These are phyloP conservation scores for Pluteus cervinus DNA, from an alignment of 768 basidiomycete species.

Conservation along the genomic window DNA sequence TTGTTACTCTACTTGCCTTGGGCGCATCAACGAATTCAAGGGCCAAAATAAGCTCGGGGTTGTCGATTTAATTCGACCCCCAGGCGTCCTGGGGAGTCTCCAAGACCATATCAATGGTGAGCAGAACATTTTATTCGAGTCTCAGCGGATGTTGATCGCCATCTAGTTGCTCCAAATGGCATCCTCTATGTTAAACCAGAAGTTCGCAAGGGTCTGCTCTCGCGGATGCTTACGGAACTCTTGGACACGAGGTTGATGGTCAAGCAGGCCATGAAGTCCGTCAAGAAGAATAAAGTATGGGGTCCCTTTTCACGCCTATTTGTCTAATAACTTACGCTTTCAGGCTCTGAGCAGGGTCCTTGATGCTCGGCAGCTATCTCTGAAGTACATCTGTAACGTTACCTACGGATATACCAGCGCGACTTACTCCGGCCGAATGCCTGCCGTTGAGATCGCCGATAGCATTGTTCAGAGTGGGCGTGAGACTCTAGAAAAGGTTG, in stretches of 20 bases:
- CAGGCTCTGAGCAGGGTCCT: slow-evolving; percentile 73
- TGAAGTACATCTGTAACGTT: slow-evolving; percentile 92
- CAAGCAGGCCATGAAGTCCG: slow-evolving; percentile 90
- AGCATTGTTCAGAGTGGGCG: slow-evolving; percentile 96
- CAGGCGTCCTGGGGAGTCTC: slow-evolving; percentile 63
- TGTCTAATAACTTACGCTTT: slow-evolving; percentile 1
- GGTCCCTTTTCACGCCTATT: slow-evolving; percentile 1
- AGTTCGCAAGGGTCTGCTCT: slow-evolving; percentile 79
- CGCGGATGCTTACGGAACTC: slow-evolving; percentile 88
- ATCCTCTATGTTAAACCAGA: slow-evolving; percentile 87
- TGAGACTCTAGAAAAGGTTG: slow-evolving; percentile 90
- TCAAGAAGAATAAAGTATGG: slow-evolving; percentile 66
- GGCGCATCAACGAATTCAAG: slow-evolving; percentile 81
- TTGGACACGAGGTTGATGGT: slow-evolving; percentile 97
- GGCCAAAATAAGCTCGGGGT: slow-evolving; percentile 88
- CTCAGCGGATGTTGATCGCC: neutral
- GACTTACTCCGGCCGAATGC: slow-evolving; percentile 95
- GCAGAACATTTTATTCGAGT: slow-evolving; percentile 10
- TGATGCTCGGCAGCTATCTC: slow-evolving; percentile 85
- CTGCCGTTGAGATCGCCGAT: slow-evolving; percentile 96
- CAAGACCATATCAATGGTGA: slow-evolving; percentile 73
- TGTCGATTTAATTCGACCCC: slow-evolving; percentile 58
- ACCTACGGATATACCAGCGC: slow-evolving; percentile 97
- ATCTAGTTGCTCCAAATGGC: slow-evolving; percentile 87
- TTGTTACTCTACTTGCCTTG: slow-evolving; percentile 94